Evolutionary conservation across 164 flowering plant genomes (phyloP).

Genomic region (Stephania japonica): DNA sequence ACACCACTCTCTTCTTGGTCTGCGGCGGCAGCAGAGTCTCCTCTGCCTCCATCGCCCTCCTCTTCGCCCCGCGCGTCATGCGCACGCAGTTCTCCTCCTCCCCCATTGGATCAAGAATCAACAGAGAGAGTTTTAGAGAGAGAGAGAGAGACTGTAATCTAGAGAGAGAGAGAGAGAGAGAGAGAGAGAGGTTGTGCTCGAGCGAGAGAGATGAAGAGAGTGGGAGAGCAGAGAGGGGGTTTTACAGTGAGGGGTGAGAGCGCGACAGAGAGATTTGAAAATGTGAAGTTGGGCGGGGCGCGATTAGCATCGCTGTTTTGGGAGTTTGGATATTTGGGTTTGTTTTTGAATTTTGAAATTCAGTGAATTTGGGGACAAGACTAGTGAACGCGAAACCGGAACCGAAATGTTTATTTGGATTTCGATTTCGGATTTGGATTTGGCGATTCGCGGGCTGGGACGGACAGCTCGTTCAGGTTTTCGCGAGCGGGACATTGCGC

Average conservation of each 20-base stretch:
- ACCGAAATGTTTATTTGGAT: too few relatives aligned
- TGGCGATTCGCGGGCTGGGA: too few relatives aligned
- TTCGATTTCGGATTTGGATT: too few relatives aligned
- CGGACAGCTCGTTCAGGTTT: too few relatives aligned
- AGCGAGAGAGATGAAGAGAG: neutral
- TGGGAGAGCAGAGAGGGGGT: neutral
- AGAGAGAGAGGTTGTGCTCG: neutral
- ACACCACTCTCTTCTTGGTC: slow-evolving; percentile 36
- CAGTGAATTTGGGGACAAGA: neutral
- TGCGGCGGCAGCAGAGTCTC: slow-evolving; percentile 3
- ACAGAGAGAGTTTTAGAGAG: slow-evolving; percentile 5
- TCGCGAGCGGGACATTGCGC: neutral
- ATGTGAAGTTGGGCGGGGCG: neutral
- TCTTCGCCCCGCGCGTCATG: slow-evolving; percentile 30
- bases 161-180: neutral
- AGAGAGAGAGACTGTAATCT: neutral
- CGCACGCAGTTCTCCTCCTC: slow-evolving; percentile 29
- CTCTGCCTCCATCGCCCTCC: slow-evolving; percentile 20
- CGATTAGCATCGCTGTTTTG: neutral
- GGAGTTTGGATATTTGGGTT: neutral
- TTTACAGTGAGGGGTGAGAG: neutral
- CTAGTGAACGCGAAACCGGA: too few relatives aligned
- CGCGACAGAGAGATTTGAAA: neutral
- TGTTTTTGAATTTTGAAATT: slow-evolving; percentile 2
- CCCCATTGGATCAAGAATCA: neutral